Conservation (phyloP, 202 grass and related monocot species). For the Zizania palustris region DNA sequence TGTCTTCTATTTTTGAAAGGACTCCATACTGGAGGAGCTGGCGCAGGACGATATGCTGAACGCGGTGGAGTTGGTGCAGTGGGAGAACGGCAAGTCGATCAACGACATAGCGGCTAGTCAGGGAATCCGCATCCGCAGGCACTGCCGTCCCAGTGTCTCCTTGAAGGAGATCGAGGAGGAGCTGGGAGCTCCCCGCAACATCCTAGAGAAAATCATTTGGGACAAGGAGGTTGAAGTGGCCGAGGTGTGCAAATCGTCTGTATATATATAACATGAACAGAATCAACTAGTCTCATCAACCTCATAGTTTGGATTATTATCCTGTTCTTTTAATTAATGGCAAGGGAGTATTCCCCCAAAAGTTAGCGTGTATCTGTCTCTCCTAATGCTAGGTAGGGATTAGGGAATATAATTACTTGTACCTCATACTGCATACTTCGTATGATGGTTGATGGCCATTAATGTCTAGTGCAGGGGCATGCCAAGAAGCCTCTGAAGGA, state of each 20-base stretch:
- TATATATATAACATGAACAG: not conserved
- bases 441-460: not conserved
- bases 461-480: slow-evolving; percentile 48
- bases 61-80: slow-evolving; percentile 50
- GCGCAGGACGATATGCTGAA: slow-evolving; percentile 44
- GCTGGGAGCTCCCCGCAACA: slow-evolving; percentile 58
- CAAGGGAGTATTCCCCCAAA: not conserved
- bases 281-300: not conserved
- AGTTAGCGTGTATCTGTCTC: not conserved
- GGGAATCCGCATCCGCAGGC: slow-evolving; percentile 78
- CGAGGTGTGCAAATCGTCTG: slow-evolving; percentile 46
- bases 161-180: slow-evolving; percentile 38
- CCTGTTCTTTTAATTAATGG: not conserved
- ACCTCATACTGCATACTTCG: not conserved
- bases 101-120: slow-evolving; percentile 66
- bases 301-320: not conserved
- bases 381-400: no score
- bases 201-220: slow-evolving; percentile 94
- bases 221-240: slow-evolving; percentile 88
- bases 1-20: slow-evolving; percentile 1
- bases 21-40: slow-evolving; percentile 23
- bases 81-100: slow-evolving; percentile 60
- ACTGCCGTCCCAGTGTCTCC: slow-evolving; percentile 33
- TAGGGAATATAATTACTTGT: not conserved
- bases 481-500: slow-evolving; percentile 44